phyloP scores from a whole-genome alignment of 2,329 filamentous ascomycete genomes.

The Tricladium varicosporioides region DNA sequence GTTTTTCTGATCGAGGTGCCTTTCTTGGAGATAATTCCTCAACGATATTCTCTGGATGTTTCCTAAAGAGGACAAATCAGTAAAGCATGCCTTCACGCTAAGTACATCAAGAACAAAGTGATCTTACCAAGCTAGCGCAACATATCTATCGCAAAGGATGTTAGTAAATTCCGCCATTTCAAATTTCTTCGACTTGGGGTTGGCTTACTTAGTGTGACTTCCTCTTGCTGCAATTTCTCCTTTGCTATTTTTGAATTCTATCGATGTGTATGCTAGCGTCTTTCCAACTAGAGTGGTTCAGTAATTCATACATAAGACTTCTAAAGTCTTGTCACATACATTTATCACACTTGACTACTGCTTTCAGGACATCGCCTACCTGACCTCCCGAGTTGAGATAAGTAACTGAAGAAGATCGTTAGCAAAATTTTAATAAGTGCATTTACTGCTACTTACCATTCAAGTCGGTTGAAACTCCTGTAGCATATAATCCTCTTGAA shows the following conservation, averaged over 20 bases:
- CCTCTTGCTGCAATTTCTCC: conserved; percentile 60
- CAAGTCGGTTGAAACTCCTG: conserved; percentile 63
- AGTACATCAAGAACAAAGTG: background rate
- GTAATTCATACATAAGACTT: conserved; percentile 59
- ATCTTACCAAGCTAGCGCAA: conserved; percentile 30
- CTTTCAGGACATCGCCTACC: conserved; percentile 54
- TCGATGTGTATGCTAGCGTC: conserved; percentile 58
- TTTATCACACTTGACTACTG: conserved; percentile 59
- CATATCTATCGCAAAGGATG: conserved; percentile 25
- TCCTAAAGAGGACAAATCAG: conserved; percentile 13
- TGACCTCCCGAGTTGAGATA: conserved; percentile 59
- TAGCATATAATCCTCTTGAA: conserved; percentile 60
- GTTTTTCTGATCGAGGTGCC: background rate
- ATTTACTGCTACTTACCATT: conserved; percentile 45
- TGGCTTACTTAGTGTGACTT: conserved; percentile 61
- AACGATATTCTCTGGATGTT: conserved; percentile 35
- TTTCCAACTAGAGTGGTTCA: conserved; percentile 59
- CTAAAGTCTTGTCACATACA: conserved; percentile 57
- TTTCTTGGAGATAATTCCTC: conserved; percentile 30
- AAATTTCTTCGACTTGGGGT: too few relatives aligned
- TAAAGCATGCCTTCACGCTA: too few relatives aligned
- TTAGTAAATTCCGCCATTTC: too few relatives aligned
- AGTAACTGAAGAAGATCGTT: conserved; percentile 46
- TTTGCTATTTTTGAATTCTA: conserved; percentile 57
- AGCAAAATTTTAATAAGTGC: background rate